phyloP scores from a whole-genome alignment of 2,329 filamentous ascomycete species.

The Trichoderma semiorbis region DNA sequence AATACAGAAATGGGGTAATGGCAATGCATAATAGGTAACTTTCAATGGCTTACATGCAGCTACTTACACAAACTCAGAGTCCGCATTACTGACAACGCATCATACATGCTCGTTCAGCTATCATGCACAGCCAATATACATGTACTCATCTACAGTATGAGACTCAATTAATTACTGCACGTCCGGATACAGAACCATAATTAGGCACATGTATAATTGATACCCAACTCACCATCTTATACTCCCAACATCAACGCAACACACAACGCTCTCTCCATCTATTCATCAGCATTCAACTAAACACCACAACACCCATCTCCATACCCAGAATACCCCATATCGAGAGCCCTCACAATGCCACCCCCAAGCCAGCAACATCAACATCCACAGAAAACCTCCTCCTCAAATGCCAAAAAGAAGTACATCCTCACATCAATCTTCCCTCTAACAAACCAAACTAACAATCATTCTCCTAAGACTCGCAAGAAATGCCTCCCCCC shows the following conservation, averaged over 20 bases:
- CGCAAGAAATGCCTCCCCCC: conserved; percentile 6
- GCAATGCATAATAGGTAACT: not conserved
- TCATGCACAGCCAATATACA: not conserved
- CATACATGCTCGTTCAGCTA: not conserved
- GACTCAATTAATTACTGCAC: not conserved
- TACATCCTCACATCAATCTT: not conserved
- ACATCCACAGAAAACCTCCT: conserved; percentile 11
- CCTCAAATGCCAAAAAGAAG: conserved; percentile 15
- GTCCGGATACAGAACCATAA: not conserved
- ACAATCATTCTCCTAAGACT: not conserved
- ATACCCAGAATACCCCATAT: not conserved
- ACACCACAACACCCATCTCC: not conserved
- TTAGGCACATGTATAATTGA: not conserved
- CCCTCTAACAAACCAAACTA: not conserved
- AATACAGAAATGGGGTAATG: not conserved
- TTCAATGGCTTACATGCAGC: not conserved
- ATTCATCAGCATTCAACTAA: not conserved
- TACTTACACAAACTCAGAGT: not conserved
- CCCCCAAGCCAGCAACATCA: not conserved
- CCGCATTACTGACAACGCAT: not conserved
- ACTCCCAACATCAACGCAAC: not conserved
- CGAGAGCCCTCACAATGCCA: not conserved
- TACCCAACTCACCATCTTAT: conserved; percentile 4
- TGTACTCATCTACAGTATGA: not conserved
- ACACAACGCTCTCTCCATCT: not conserved